A percentile compares a stretch with the other conserved stretches of the same genome.
phyloP scores from a whole-genome alignment of 768 basidiomycete species.

The Mycena capillaripes region DNA sequence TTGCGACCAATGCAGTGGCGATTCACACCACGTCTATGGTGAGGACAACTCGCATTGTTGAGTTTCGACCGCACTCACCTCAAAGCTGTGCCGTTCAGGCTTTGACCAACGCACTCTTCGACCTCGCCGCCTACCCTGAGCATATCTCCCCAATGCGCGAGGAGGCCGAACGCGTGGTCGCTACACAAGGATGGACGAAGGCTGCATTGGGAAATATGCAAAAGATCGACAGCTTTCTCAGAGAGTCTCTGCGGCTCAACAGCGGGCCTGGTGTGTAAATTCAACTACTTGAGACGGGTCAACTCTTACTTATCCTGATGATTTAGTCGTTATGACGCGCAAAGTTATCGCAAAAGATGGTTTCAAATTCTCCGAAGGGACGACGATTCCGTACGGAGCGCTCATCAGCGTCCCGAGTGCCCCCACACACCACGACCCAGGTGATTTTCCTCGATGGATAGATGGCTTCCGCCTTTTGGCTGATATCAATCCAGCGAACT shows the following conservation, averaged over 20 bases:
- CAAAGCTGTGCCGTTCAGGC: no score
- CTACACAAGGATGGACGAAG: constrained; percentile 50
- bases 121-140: constrained; percentile 38
- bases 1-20: constrained; percentile 54
- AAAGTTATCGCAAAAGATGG: constrained; percentile 45
- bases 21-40: constrained; percentile 27
- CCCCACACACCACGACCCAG: constrained; percentile 49
- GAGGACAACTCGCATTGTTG: no score
- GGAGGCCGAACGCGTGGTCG: constrained; percentile 42
- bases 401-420: constrained; percentile 38
- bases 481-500: not conserved
- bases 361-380: constrained; percentile 53
- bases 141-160: constrained; percentile 41
- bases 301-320: not conserved
- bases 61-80: constrained; percentile 31
- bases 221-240: constrained; percentile 38
- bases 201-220: constrained; percentile 46
- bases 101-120: constrained; percentile 35
- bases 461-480: not conserved
- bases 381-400: constrained; percentile 48
- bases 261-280: not conserved
- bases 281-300: no score
- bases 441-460: not conserved
- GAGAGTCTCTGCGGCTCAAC: constrained; percentile 46
- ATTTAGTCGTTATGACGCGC: constrained; percentile 45